Percentiles rank a stretch among this genome's conserved stretches.
These are phyloP conservation scores for Pseudovirgaria hyperparasitica DNA, from an alignment of 2,329 filamentous ascomycete species.

Conservation along the genomic window DNA sequence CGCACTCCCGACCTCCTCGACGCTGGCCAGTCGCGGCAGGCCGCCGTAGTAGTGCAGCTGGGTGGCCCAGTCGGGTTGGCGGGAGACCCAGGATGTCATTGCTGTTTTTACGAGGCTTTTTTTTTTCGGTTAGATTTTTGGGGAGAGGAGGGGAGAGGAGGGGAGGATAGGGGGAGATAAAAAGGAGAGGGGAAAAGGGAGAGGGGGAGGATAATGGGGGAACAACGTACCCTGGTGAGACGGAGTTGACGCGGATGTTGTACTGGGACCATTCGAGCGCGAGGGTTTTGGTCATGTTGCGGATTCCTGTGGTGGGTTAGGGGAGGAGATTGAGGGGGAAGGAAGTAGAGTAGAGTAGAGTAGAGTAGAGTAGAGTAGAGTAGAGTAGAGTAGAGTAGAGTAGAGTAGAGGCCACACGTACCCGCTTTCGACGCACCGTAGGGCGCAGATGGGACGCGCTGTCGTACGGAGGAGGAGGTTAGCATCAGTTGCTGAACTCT, in stretches of 20 bases:
- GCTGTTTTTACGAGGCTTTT: slow-evolving; percentile 22
- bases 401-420: too few species aligned
- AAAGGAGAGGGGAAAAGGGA: too few species aligned
- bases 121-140: not conserved
- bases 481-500: too few species aligned
- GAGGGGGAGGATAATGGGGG: too few species aligned
- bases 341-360: too few species aligned
- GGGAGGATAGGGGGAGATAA: too few species aligned
- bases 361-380: too few species aligned
- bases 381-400: too few species aligned
- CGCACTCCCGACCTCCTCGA: slow-evolving; percentile 42
- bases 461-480: not conserved
- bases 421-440: slow-evolving; percentile 35
- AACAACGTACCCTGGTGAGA: slow-evolving; percentile 23
- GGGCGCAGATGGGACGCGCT: slow-evolving; percentile 25
- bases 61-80: slow-evolving; percentile 41
- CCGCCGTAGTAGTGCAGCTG: slow-evolving; percentile 47
- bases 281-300: slow-evolving; percentile 31
- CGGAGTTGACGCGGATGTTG: slow-evolving; percentile 24
- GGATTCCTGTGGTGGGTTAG: too few species aligned
- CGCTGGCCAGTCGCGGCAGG: slow-evolving; percentile 41
- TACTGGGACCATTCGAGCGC: slow-evolving; percentile 28
- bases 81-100: slow-evolving; percentile 34
- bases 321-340: too few species aligned
- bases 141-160: not conserved